Percentiles rank a stretch among this genome's conserved stretches.
These are phyloP conservation scores for Filosporella fistucella DNA, from an alignment of 495 filamentous ascomycete species.

Conservation along the genomic window DNA sequence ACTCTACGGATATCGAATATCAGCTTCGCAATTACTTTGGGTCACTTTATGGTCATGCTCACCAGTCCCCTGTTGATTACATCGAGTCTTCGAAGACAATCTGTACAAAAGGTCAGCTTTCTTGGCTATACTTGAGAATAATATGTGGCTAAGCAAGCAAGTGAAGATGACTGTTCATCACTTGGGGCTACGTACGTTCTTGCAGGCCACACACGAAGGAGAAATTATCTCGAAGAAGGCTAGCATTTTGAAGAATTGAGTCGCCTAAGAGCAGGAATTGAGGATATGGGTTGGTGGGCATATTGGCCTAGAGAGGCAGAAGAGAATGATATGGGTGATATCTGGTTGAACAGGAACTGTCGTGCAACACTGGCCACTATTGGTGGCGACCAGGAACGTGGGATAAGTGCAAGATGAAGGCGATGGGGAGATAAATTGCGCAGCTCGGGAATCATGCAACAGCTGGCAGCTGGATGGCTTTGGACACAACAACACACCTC, in stretches of 20 bases:
- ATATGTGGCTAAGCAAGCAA: background rate
- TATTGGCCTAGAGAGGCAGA: background rate
- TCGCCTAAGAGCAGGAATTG: constrained; percentile 20
- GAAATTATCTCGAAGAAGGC: constrained; percentile 53
- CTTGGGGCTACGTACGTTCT: constrained; percentile 47
- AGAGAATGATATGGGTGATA: background rate
- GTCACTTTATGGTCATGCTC: background rate
- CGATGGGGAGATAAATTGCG: too few species aligned
- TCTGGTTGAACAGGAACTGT: too few species aligned
- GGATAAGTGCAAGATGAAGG: too few species aligned
- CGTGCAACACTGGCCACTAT: too few species aligned
- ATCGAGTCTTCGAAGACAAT: constrained; percentile 59
- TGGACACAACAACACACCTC: too few species aligned
- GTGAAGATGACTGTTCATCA: background rate
- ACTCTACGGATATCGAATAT: constrained; percentile 35
- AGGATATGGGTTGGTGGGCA: constrained; percentile 12
- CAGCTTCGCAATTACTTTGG: background rate
- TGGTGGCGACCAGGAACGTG: too few species aligned
- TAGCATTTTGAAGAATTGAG: constrained; percentile 14
- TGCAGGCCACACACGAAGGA: constrained; percentile 68
- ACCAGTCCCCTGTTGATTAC: constrained; percentile 58
- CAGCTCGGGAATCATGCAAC: too few species aligned
- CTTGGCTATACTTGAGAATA: background rate
- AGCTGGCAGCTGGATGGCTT: too few species aligned
- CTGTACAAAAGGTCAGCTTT: constrained; percentile 21